Base-by-base conservation (phyloP, 2,329 filamentous ascomycete genomes). In the Aspergillus sp. region DNA sequence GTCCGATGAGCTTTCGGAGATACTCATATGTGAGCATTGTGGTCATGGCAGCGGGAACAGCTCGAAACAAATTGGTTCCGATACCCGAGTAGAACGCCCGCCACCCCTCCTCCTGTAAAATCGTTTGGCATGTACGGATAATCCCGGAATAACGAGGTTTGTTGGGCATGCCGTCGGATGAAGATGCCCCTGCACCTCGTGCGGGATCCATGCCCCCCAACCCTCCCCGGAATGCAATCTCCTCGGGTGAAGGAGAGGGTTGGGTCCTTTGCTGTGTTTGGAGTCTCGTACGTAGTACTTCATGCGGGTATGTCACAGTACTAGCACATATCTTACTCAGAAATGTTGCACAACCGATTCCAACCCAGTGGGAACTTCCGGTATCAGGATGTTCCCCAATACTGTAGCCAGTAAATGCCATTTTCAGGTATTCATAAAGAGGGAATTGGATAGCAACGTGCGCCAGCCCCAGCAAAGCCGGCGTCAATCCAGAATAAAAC, bases 401-500 rank as follows among this genome's bases (percentile, higher is more conserved):
- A 53, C 89, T 88, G 58, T 90, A 83, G 1, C 95, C 95, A 0
- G 93, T 98, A 69, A 99, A 96, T 59, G 84, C 86, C 68, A 86
- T 90, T 77, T 96, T 96, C 71, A 99, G 83, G 70, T 86, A 96
- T 74, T 99, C 95, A 70, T 99, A 99, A 0, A 95, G 86, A 0
- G 95, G 95, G 66, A 99, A 98, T 72, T 99, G 95, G 19, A 99
- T 95, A 19, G 95, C 95, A 40, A 99, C 95, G 71, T 99, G 95
- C 0, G 92, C 91, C 52, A 99, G 82, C 6, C 95, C 95, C 4
- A 99, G 84, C 6, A 99, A 83, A 1, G 95, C 95, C 0, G 95
- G 95, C 0, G 92, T 91, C 34, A 99, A 85, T 11, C 95, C 95
- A 0, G 95, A 96, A 75, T 99, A 99, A 72, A 99, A 99, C 0